Conservation (phyloP, 176 grass and related monocot species). For the Triticum turgidum region DNA sequence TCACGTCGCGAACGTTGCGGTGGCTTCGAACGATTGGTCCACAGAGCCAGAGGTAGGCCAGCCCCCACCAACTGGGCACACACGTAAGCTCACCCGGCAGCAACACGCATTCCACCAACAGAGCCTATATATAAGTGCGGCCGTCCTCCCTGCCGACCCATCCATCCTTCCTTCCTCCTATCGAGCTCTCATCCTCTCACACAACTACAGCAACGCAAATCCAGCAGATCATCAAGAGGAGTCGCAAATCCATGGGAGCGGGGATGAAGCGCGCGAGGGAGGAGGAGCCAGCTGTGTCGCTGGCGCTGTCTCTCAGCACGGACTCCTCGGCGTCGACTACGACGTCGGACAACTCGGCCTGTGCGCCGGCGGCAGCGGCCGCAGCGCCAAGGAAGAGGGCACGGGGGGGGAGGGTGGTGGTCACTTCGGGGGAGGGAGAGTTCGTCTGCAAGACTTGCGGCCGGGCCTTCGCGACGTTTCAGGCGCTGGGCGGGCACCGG, state of each 20-base stretch:
- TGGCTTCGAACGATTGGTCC: background rate
- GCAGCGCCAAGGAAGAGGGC: background rate
- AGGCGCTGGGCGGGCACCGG: conserved; percentile 56
- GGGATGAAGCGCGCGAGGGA: background rate
- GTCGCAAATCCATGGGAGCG: background rate
- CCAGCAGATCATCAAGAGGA: background rate
- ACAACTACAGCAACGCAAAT: too few relatives aligned
- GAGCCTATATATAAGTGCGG: background rate
- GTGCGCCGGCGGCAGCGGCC: background rate
- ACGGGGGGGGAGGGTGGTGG: conserved; percentile 15
- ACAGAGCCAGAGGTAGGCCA: background rate
- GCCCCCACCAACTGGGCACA: background rate
- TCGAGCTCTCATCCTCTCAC: too few relatives aligned
- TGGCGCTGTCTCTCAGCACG: background rate
- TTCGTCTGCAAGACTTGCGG: conserved; percentile 54
- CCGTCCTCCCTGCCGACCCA: background rate
- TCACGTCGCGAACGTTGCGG: background rate
- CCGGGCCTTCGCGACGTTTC: conserved; percentile 53
- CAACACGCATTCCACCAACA: background rate
- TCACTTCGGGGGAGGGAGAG: conserved; percentile 32
- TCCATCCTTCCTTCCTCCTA: background rate
- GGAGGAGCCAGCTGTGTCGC: background rate
- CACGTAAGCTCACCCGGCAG: background rate
- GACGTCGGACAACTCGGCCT: background rate
- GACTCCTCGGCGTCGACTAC: background rate